A percentile compares a stretch with the other conserved stretches of the same genome.
These are phyloP conservation scores for Aspergillus sp. DNA, from an alignment of 2,329 filamentous ascomycete species.

Conservation along the genomic window DNA sequence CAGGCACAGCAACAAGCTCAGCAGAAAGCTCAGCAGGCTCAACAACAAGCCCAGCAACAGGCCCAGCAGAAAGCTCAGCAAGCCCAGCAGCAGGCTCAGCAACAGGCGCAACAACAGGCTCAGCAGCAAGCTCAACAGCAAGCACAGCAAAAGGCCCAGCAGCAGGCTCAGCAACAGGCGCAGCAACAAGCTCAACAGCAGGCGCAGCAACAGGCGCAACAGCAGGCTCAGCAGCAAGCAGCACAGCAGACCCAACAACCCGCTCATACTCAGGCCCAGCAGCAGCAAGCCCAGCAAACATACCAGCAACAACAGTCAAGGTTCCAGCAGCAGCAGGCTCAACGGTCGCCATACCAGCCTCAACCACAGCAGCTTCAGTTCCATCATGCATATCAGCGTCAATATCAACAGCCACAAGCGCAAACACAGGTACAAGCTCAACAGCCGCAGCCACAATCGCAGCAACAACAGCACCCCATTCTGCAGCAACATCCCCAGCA, in stretches of 20 bases:
- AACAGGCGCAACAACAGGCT: neutral
- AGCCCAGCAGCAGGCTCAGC: neutral
- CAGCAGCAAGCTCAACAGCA: neutral
- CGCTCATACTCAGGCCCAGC: conserved; percentile 14
- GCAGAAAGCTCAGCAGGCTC: conserved; percentile 17
- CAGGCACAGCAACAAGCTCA: conserved; percentile 19
- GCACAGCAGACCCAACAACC: conserved; percentile 11
- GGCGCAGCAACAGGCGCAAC: conserved; percentile 15
- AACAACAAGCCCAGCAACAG: conserved; percentile 9
- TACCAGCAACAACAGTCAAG: conserved; percentile 20
- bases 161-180: neutral
- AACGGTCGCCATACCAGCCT: conserved; percentile 15
- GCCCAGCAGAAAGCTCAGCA: conserved; percentile 6
- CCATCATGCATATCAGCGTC: conserved; percentile 9
- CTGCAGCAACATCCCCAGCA: conserved; percentile 13
- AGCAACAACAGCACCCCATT: conserved; percentile 19
- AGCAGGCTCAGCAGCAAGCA: conserved; percentile 12
- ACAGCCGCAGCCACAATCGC: conserved; percentile 17
- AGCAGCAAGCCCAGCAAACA: conserved; percentile 18
- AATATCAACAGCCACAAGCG: conserved; percentile 16
- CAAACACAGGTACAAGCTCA: conserved; percentile 20
- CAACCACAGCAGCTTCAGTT: conserved; percentile 15
- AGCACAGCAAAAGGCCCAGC: neutral
- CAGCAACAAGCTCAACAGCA: conserved; percentile 11
- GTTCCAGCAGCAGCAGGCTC: conserved; percentile 22